phyloP scores from a whole-genome alignment of 1,139 yeast genomes.

The Dujonia santamariae region DNA sequence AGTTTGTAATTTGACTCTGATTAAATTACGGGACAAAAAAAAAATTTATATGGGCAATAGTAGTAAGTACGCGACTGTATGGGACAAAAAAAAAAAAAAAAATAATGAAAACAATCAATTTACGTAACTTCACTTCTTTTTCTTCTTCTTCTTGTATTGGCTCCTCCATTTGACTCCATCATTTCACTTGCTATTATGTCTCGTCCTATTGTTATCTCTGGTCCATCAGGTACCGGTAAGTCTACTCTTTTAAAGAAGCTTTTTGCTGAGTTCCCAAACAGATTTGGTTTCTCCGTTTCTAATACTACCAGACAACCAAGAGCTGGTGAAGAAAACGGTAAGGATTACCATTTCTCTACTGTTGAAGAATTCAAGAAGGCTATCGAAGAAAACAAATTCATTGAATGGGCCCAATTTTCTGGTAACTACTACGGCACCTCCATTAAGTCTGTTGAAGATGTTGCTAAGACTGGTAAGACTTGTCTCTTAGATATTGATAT shows the following conservation, averaged over 20 bases:
- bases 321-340: slow-evolving; percentile 85
- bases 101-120: no score
- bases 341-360: slow-evolving; percentile 81
- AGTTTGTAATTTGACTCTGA: neutral
- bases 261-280: slow-evolving; percentile 84
- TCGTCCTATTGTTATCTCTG: slow-evolving; percentile 90
- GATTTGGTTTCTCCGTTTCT: slow-evolving; percentile 91
- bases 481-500: slow-evolving; percentile 96
- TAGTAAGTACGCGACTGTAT: no score
- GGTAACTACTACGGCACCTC: slow-evolving; percentile 98
- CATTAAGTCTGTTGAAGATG: slow-evolving; percentile 77
- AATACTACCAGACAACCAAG: slow-evolving; percentile 93
- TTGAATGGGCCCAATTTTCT: slow-evolving; percentile 97
- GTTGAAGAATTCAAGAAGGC: slow-evolving; percentile 76
- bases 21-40: neutral
- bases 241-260: slow-evolving; percentile 87
- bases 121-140: no score
- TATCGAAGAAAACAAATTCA: slow-evolving; percentile 72
- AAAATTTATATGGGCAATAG: neutral
- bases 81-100: no score
- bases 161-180: neutral
- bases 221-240: slow-evolving; percentile 97
- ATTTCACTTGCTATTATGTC: slow-evolving; percentile 15
- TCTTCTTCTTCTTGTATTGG: neutral
- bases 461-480: slow-evolving; percentile 57